phyloP scores from a whole-genome alignment of 1,139 yeast species.

The Pichia sp. region DNA sequence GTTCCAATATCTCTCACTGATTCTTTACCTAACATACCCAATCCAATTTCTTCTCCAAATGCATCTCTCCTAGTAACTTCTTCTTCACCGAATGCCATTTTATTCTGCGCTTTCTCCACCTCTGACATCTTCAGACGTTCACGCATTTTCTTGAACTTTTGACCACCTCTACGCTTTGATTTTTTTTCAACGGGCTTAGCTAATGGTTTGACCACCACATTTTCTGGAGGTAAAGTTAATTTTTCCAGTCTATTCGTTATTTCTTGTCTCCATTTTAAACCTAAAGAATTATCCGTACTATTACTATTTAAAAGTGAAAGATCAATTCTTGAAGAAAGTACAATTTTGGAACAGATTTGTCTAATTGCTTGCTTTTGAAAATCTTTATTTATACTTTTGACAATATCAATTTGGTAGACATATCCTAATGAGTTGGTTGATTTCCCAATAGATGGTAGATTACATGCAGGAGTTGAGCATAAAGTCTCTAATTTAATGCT shows the following conservation, averaged over 20 bases:
- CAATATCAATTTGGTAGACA: conserved; percentile 46
- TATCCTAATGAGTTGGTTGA: conserved; percentile 51
- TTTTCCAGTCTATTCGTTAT: conserved; percentile 61
- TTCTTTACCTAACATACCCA: conserved; percentile 58
- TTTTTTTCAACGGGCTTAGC: conserved; percentile 76
- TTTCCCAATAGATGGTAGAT: conserved; percentile 72
- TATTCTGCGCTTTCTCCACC: conserved; percentile 73
- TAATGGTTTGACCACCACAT: conserved; percentile 61
- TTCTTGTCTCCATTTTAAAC: conserved; percentile 53
- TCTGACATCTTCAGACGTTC: conserved; percentile 80
- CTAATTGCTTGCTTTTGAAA: conserved; percentile 66
- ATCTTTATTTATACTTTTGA: conserved; percentile 50
- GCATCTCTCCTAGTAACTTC: conserved; percentile 59
- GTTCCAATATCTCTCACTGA: conserved; percentile 31
- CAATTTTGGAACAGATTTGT: conserved; percentile 70
- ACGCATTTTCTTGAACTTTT: conserved; percentile 68
- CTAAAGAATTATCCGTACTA: conserved; percentile 38
- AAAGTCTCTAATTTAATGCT: conserved; percentile 68
- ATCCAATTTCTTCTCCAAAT: conserved; percentile 75
- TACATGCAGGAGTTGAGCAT: conserved; percentile 74
- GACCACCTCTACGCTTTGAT: conserved; percentile 84
- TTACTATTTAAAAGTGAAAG: conserved; percentile 22
- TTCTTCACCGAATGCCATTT: conserved; percentile 72
- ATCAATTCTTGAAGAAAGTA: conserved; percentile 83
- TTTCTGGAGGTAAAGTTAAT: conserved; percentile 71